Conservation (phyloP, 108 stramenopile species). For the Stephanodiscus minutulus region DNA sequence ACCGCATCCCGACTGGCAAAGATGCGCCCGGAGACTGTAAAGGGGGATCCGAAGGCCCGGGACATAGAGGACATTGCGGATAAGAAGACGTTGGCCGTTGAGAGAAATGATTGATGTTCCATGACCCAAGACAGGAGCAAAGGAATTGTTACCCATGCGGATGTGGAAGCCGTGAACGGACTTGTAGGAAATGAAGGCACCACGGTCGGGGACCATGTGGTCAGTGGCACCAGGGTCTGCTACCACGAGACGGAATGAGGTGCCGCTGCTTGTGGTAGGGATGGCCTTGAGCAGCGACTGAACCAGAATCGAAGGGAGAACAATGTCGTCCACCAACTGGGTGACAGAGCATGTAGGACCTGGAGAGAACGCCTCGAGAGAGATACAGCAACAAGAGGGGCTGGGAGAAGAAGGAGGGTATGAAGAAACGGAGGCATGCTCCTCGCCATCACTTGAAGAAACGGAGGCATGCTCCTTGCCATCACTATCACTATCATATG, state of each 20-base stretch:
- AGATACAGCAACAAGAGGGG: no score
- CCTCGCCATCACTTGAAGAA: no score
- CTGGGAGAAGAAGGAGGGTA: no score
- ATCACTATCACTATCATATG: no score
- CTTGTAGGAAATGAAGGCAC: conserved; percentile 18
- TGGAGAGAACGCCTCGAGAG: no score
- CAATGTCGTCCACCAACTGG: no score
- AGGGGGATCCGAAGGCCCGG: conserved; percentile 12
- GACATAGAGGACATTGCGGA: conserved; percentile 23
- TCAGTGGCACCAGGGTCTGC: conserved; percentile 24
- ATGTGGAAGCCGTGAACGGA: background rate
- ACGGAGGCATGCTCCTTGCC: no score
- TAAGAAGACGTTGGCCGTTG: conserved; percentile 12
- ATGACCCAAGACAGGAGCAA: background rate
- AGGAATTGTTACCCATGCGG: conserved; percentile 1
- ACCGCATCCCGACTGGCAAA: conserved; percentile 7
- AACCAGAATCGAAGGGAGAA: no score
- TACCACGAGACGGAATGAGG: background rate
- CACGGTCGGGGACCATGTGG: conserved; percentile 19
- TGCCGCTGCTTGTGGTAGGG: no score
- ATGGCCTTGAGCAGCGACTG: no score
- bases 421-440: no score
- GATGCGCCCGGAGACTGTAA: conserved; percentile 5
- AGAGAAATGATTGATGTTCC: conserved; percentile 8
- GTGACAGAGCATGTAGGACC: no score